Conservation (phyloP, 768 basidiomycete genomes). For the Clavaria fumosa region DNA sequence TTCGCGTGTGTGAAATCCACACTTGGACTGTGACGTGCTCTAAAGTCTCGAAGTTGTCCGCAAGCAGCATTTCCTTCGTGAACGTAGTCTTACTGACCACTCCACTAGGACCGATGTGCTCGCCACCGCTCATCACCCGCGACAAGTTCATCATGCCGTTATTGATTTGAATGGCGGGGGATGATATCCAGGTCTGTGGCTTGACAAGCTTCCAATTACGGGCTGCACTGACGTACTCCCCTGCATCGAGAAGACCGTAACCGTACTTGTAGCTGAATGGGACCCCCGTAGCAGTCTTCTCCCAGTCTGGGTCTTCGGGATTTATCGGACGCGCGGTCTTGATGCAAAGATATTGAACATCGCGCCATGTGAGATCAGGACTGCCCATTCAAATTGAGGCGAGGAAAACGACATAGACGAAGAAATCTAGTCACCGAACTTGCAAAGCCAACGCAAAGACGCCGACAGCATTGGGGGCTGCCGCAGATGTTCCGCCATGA, state of each 20-base stretch:
- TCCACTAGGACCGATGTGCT: constrained; percentile 49
- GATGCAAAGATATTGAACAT: constrained; percentile 83
- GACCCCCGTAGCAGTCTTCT: constrained; percentile 54
- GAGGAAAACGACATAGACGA: background rate
- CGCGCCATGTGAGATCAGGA: constrained; percentile 93
- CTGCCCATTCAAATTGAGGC: constrained; percentile 22
- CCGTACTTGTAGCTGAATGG: constrained; percentile 84
- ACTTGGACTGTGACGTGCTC: constrained; percentile 90
- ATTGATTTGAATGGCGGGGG: constrained; percentile 52
- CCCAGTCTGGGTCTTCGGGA: constrained; percentile 88
- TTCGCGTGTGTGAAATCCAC: constrained; percentile 74
- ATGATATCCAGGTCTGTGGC: constrained; percentile 83
- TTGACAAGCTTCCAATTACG: constrained; percentile 77
- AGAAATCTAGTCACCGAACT: constrained; percentile 41
- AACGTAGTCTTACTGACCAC: constrained; percentile 48
- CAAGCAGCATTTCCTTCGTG: constrained; percentile 46
- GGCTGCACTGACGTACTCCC: constrained; percentile 65
- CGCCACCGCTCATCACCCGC: constrained; percentile 45
- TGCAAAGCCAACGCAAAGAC: constrained; percentile 84
- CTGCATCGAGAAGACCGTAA: constrained; percentile 79
- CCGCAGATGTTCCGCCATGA: constrained; percentile 96
- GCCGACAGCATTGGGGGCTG: constrained; percentile 91
- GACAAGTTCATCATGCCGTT: constrained; percentile 40
- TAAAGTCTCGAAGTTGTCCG: constrained; percentile 70
- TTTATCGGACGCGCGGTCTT: constrained; percentile 66